Conservation (phyloP, 805 yeast genomes). For the Candida arabinofermentans region DNA sequence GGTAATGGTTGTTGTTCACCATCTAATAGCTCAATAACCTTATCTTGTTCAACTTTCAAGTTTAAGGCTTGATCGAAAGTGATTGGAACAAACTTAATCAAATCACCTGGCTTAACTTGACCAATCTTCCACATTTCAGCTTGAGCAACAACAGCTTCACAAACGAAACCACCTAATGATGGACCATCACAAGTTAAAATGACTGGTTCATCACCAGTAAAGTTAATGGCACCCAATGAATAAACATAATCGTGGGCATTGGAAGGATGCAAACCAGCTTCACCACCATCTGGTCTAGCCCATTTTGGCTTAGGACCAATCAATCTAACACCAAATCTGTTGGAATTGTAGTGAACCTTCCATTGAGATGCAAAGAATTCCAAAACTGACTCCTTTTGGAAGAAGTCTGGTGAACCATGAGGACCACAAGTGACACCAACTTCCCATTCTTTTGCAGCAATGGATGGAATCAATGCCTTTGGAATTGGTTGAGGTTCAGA, state of each 20-base stretch:
- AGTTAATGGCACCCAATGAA: conserved; percentile 93
- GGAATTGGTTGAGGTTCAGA: conserved; percentile 62
- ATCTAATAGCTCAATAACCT: conserved; percentile 39
- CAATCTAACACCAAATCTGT: conserved; percentile 92
- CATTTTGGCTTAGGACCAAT: conserved; percentile 95
- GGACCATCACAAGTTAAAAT: conserved; percentile 97
- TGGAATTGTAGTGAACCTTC: conserved; percentile 97
- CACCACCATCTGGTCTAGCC: conserved; percentile 97
- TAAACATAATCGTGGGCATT: conserved; percentile 97
- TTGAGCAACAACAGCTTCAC: conserved; percentile 92
- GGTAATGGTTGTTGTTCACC: conserved; percentile 36
- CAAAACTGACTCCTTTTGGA: conserved; percentile 65
- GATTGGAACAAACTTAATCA: conserved; percentile 75
- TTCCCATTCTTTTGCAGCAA: conserved; percentile 58
- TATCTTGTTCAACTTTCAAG: conserved; percentile 60
- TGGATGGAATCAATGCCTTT: conserved; percentile 48
- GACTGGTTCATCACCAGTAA: conserved; percentile 98
- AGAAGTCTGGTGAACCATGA: conserved; percentile 96
- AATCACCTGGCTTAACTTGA: conserved; percentile 93
- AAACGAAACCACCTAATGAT: conserved; percentile 94
- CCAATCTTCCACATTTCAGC: conserved; percentile 99
- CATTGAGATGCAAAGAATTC: conserved; percentile 76
- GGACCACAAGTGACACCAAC: conserved; percentile 97
- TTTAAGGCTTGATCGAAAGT: conserved; percentile 61
- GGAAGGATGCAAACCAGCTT: conserved; percentile 98